Conservation (phyloP, 495 filamentous ascomycete species). For the Penicillium riverlandense region DNA sequence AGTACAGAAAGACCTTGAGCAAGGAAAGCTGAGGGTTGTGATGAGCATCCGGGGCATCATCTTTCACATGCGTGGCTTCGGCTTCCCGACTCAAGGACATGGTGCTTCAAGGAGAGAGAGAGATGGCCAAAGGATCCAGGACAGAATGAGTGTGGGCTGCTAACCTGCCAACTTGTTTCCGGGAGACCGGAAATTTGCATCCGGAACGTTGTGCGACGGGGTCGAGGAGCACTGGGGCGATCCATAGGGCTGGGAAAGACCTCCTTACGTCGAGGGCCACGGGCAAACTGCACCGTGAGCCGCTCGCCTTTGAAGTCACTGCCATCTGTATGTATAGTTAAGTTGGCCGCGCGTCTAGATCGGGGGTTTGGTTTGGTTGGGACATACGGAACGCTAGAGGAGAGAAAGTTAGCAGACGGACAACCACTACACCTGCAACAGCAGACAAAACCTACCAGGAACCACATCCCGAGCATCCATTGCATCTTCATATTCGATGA, state of each 20-base stretch:
- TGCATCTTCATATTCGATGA: constrained; percentile 97
- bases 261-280: constrained; percentile 85
- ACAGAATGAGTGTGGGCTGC: constrained; percentile 58
- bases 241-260: constrained; percentile 58
- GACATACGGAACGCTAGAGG: constrained; percentile 48
- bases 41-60: not conserved
- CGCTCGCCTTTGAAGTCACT: constrained; percentile 97
- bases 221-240: constrained; percentile 72
- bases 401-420: constrained; percentile 9
- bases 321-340: constrained; percentile 58
- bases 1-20: constrained; percentile 1
- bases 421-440: not conserved
- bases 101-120: constrained; percentile 3
- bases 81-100: not conserved
- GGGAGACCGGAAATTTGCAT: constrained; percentile 98
- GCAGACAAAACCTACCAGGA: constrained; percentile 60
- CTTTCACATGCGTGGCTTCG: not conserved
- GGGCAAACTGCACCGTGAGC: constrained; percentile 94
- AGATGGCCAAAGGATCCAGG: constrained; percentile 21
- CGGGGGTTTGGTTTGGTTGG: constrained; percentile 3
- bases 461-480: constrained; percentile 97
- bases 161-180: constrained; percentile 99
- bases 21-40: not conserved
- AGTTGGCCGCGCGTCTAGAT: constrained; percentile 9
- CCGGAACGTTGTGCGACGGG: constrained; percentile 86